phyloP scores from a whole-genome alignment of 2,329 filamentous ascomycete genomes.

The Pezicula neosporulosa region DNA sequence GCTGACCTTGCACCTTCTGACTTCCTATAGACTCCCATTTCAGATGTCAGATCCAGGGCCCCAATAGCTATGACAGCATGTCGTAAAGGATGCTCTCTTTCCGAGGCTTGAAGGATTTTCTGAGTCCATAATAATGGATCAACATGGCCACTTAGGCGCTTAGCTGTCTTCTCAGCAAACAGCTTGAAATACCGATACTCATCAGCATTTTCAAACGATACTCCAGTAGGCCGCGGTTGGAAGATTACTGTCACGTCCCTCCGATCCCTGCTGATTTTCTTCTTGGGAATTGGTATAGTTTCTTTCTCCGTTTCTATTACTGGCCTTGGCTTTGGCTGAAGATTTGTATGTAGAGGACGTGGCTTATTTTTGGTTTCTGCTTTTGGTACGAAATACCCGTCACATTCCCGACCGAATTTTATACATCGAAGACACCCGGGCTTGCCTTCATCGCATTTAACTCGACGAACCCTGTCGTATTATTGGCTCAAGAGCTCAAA shows the following conservation, averaged over 20 bases:
- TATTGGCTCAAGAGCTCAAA: neutral
- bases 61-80: slow-evolving; percentile 9
- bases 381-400: neutral
- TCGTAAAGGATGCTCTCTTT: slow-evolving; percentile 4
- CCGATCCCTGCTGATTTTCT: no score
- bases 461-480: neutral
- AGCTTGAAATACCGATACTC: slow-evolving; percentile 8
- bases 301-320: no score
- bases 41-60: slow-evolving; percentile 7
- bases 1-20: no score
- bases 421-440: slow-evolving; percentile 4
- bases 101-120: slow-evolving; percentile 7
- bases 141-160: neutral
- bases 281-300: no score
- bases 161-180: slow-evolving; percentile 5
- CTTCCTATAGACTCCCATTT: no score
- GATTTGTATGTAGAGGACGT: neutral
- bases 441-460: slow-evolving; percentile 6
- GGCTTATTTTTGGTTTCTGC: neutral
- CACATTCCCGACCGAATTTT: neutral
- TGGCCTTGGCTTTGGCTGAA: neutral
- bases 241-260: no score
- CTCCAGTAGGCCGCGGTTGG: neutral
- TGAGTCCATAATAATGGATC: slow-evolving; percentile 3
- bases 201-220: slow-evolving; percentile 1